Percentiles rank a stretch among this genome's conserved stretches.
These are phyloP conservation scores for Acer campestre DNA, from an alignment of 345 rosid genomes.

Conservation along the genomic window DNA sequence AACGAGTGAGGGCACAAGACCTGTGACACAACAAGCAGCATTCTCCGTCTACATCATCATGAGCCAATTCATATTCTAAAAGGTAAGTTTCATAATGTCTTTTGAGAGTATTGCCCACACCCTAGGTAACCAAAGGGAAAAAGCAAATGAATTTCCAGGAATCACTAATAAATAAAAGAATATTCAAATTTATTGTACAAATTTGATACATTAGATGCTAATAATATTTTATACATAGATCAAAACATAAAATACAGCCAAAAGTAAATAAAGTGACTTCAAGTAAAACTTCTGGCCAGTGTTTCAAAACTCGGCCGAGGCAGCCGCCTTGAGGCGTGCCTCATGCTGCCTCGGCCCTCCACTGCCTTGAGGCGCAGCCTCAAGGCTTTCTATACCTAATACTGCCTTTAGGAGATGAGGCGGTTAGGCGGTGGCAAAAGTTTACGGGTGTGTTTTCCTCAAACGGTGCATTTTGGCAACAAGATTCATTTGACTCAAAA, in stretches of 20 bases:
- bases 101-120: conserved; percentile 94
- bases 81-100: conserved; percentile 97
- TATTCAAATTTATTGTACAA: neutral
- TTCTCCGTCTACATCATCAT: conserved; percentile 98
- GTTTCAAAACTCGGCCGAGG: too few relatives aligned
- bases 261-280: neutral
- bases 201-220: neutral
- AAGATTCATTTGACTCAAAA: too few relatives aligned
- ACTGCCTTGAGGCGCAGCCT: too few relatives aligned
- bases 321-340: too few relatives aligned
- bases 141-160: conserved; percentile 3
- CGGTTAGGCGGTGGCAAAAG: too few relatives aligned
- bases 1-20: conserved; percentile 33
- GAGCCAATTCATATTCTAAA: conserved; percentile 93
- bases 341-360: too few relatives aligned
- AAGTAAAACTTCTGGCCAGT: neutral
- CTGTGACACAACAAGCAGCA: conserved; percentile 97
- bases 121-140: conserved; percentile 46
- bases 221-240: neutral
- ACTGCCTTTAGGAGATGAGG: too few relatives aligned
- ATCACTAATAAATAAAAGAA: neutral
- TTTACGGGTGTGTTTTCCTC: too few relatives aligned
- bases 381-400: too few relatives aligned
- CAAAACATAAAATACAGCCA: conserved; percentile 6
- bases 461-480: too few relatives aligned